A percentile compares a stretch with the other conserved stretches of the same genome.
Evolutionary conservation across 495 filamentous ascomycete species (phyloP).

Genomic region (Tuber magnatum): DNA sequence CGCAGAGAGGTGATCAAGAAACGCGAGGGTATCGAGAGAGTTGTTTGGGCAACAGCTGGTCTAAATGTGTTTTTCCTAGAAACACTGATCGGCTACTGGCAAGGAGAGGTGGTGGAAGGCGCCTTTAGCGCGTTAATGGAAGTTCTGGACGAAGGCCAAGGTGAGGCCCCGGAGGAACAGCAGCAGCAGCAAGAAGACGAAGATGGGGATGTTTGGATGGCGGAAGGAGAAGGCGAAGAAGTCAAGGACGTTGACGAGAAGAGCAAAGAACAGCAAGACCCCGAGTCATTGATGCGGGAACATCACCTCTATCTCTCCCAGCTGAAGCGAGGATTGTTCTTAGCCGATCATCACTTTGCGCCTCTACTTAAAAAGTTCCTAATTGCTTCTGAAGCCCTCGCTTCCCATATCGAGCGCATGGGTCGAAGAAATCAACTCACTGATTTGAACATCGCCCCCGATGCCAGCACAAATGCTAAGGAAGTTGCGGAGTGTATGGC

Average conservation of each 20-base stretch:
- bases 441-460: conserved; percentile 39
- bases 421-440: conserved; percentile 55
- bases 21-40: conserved; percentile 60
- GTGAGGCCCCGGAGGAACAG: conserved; percentile 44
- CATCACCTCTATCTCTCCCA: conserved; percentile 67
- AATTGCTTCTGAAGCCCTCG: conserved; percentile 64
- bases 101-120: conserved; percentile 76
- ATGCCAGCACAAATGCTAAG: conserved; percentile 35
- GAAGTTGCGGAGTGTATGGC: conserved; percentile 11
- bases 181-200: conserved; percentile 11
- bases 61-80: conserved; percentile 80
- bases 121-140: conserved; percentile 47
- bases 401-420: conserved; percentile 62
- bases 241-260: neutral
- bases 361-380: conserved; percentile 62
- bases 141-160: conserved; percentile 53
- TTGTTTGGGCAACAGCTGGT: conserved; percentile 76
- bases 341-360: conserved; percentile 64
- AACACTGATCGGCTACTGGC: conserved; percentile 76
- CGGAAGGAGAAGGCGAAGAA: neutral
- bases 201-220: conserved; percentile 6
- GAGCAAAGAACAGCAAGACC: conserved; percentile 56
- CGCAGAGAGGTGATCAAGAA: conserved; percentile 54
- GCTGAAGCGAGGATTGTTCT: conserved; percentile 60
- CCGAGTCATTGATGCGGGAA: conserved; percentile 70